These are phyloP conservation scores for Cladophialophora yegresii DNA, from an alignment of 2,329 filamentous ascomycete genomes.

Conservation along the genomic window DNA sequence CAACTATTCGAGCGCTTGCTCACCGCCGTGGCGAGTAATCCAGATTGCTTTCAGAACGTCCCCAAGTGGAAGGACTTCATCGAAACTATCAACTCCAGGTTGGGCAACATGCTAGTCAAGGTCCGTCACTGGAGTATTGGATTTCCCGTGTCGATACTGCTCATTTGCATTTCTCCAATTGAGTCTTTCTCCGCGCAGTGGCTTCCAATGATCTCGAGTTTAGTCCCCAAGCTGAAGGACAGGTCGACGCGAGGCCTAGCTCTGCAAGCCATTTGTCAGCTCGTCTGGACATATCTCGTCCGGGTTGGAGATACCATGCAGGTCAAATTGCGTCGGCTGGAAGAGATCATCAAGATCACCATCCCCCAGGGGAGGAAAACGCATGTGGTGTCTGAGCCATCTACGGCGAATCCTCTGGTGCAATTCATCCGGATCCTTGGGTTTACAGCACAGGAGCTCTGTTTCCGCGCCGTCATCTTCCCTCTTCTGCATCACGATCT, in stretches of 20 bases:
- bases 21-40: conserved; percentile 80
- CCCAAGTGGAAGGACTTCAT: conserved; percentile 87
- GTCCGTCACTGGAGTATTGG: conserved; percentile 88
- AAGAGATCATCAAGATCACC: conserved; percentile 83
- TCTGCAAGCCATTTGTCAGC: conserved; percentile 82
- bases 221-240: conserved; percentile 83
- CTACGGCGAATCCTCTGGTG: conserved; percentile 85
- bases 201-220: conserved; percentile 74
- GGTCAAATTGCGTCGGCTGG: conserved; percentile 73
- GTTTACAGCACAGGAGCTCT: conserved; percentile 89
- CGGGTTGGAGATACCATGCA: conserved; percentile 72
- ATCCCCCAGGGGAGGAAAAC: conserved; percentile 78
- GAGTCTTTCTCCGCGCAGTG: conserved; percentile 85
- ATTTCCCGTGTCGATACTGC: conserved; percentile 81
- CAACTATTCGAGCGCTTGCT: conserved; percentile 85
- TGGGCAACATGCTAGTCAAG: conserved; percentile 84
- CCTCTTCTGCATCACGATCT: conserved; percentile 89
- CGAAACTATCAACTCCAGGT: conserved; percentile 71
- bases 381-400: conserved; percentile 76
- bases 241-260: conserved; percentile 74
- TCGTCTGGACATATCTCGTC: conserved; percentile 94
- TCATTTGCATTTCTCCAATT: conserved; percentile 83
- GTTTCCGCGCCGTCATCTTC: conserved; percentile 90
- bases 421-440: conserved; percentile 94
- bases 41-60: conserved; percentile 72